Percentiles rank a stretch among this genome's conserved stretches.
Evolutionary conservation across 257 asterid species (phyloP).

Genomic region (Nicotiana otophora): DNA sequence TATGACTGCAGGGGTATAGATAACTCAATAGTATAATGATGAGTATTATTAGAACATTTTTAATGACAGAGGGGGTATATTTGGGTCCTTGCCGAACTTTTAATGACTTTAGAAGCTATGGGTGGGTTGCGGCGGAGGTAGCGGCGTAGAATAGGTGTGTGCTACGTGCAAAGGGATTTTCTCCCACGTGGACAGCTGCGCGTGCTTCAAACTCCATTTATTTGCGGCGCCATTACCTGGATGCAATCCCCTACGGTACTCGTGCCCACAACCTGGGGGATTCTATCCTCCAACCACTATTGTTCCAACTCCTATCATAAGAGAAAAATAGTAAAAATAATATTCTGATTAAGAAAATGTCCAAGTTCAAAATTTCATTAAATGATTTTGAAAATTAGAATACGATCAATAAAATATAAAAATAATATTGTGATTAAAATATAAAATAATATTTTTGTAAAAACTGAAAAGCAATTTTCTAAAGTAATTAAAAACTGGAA

Average conservation of each 20-base stretch:
- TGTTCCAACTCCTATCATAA: background rate
- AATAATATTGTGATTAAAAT: too few relatives aligned
- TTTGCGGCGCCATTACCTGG: slow-evolving; percentile 36
- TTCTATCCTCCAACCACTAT: background rate
- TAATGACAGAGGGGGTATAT: too few relatives aligned
- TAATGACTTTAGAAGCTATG: background rate
- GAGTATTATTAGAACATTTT: too few relatives aligned
- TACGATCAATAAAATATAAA: too few relatives aligned
- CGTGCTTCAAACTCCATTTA: background rate
- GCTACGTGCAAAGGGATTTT: background rate
- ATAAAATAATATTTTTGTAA: too few relatives aligned
- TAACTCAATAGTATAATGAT: too few relatives aligned
- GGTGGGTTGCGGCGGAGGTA: slow-evolving; percentile 20
- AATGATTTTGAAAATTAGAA: too few relatives aligned
- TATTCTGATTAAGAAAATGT: background rate
- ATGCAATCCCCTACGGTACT: background rate
- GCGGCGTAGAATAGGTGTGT: slow-evolving; percentile 18
- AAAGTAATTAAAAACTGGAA: too few relatives aligned
- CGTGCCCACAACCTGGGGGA: background rate
- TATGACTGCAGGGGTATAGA: too few relatives aligned
- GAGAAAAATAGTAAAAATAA: too few relatives aligned
- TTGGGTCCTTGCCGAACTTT: too few relatives aligned
- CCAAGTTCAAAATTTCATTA: background rate
- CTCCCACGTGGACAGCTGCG: slow-evolving; percentile 23
- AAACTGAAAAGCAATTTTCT: too few relatives aligned